A percentile compares a stretch with the other conserved stretches of the same genome.
phyloP scores from a whole-genome alignment of 2,329 filamentous ascomycete species.

The Metarhizium anisopliae region DNA sequence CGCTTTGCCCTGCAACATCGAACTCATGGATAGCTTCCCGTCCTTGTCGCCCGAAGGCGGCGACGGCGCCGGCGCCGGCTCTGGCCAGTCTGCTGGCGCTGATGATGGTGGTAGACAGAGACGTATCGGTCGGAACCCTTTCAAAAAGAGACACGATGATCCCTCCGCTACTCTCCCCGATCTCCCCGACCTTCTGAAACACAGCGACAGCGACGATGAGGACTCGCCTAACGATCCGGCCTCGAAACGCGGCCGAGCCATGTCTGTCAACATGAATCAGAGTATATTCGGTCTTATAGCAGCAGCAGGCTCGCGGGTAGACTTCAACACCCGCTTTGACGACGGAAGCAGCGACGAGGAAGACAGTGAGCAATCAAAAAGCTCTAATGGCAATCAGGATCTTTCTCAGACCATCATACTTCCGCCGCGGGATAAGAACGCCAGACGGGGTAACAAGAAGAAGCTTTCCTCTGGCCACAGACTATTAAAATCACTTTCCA shows the following conservation, averaged over 20 bases:
- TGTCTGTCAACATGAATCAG: conserved; percentile 76
- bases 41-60: conserved; percentile 1
- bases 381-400: conserved; percentile 36
- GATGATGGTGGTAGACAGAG: conserved; percentile 27
- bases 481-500: conserved; percentile 56
- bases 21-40: conserved; percentile 2
- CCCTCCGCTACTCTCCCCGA: conserved; percentile 27
- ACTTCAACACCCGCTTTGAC: conserved; percentile 76
- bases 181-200: conserved; percentile 44
- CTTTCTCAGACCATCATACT: conserved; percentile 35
- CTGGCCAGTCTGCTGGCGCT: conserved; percentile 12
- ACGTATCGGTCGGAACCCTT: conserved; percentile 33
- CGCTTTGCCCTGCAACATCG: background rate
- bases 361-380: conserved; percentile 38
- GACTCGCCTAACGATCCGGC: conserved; percentile 31
- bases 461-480: conserved; percentile 53
- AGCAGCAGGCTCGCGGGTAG: conserved; percentile 71
- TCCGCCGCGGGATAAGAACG: conserved; percentile 20
- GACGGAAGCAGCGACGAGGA: conserved; percentile 75
- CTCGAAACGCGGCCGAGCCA: conserved; percentile 34
- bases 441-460: conserved; percentile 39
- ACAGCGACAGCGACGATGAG: conserved; percentile 39
- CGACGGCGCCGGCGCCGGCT: background rate
- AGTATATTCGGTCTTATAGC: conserved; percentile 90
- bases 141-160: conserved; percentile 33